A percentile compares a stretch with the other conserved stretches of the same genome.
These are phyloP conservation scores for Diaporthe batatas DNA, from an alignment of 2,329 filamentous ascomycete species.

Conservation along the genomic window DNA sequence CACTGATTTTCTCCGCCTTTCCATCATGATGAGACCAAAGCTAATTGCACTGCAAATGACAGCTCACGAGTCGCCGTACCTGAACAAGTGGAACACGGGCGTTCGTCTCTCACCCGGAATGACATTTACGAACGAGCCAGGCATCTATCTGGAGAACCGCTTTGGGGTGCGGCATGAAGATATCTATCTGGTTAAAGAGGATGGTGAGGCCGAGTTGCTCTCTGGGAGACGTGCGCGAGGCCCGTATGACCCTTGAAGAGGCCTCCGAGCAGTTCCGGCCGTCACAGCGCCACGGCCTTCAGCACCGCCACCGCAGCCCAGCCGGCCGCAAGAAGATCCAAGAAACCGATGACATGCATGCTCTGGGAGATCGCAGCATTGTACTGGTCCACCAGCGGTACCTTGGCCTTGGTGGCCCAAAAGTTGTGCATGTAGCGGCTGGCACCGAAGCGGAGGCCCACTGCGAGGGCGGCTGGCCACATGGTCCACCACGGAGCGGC, in stretches of 20 bases:
- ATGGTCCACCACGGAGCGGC: conserved; percentile 30
- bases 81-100: conserved; percentile 71
- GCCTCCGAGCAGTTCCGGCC: neutral
- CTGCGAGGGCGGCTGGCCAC: conserved; percentile 45
- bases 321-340: conserved; percentile 43
- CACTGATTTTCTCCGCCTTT: neutral
- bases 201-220: conserved; percentile 67
- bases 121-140: conserved; percentile 74
- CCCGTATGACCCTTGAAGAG: conserved; percentile 63
- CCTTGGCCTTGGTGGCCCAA: conserved; percentile 48
- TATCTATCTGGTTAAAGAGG: conserved; percentile 67
- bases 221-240: conserved; percentile 65
- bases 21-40: neutral
- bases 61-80: conserved; percentile 74
- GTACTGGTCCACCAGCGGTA: conserved; percentile 49
- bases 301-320: conserved; percentile 46
- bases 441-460: conserved; percentile 39
- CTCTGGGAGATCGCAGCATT: conserved; percentile 49
- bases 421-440: conserved; percentile 48
- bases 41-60: conserved; percentile 24
- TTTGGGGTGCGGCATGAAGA: conserved; percentile 76
- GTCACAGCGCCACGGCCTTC: conserved; percentile 43
- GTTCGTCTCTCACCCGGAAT: conserved; percentile 66
- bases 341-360: conserved; percentile 44
- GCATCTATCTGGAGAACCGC: conserved; percentile 69